Conservation (phyloP, 495 filamentous ascomycete species). For the Podospora comata region DNA sequence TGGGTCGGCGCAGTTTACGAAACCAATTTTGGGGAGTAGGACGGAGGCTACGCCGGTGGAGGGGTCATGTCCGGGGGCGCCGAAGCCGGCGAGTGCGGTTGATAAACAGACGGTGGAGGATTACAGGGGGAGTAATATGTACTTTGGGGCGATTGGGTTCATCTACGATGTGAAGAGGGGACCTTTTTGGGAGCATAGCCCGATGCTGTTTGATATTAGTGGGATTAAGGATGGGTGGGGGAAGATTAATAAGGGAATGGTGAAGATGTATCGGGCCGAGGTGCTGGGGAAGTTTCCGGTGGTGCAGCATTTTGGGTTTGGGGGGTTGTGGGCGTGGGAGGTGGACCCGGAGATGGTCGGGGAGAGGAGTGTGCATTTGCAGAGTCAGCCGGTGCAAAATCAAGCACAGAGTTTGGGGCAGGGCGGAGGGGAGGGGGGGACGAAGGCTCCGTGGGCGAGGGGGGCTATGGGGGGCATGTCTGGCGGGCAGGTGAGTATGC, state of each 20-base stretch:
- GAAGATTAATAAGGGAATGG: constrained; percentile 99
- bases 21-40: constrained; percentile 65
- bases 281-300: constrained; percentile 93
- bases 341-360: constrained; percentile 59
- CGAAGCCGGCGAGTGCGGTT: constrained; percentile 64
- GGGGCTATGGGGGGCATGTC: constrained; percentile 3
- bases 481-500: background rate
- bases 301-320: constrained; percentile 95
- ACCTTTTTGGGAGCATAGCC: constrained; percentile 98
- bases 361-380: constrained; percentile 51
- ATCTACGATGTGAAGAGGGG: constrained; percentile 97
- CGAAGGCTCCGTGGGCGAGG: constrained; percentile 29
- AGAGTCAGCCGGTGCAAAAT: constrained; percentile 49
- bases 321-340: constrained; percentile 81
- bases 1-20: constrained; percentile 82
- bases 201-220: constrained; percentile 90
- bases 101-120: constrained; percentile 63
- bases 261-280: constrained; percentile 95
- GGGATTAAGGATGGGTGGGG: constrained; percentile 89
- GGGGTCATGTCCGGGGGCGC: constrained; percentile 69
- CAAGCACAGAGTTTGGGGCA: background rate
- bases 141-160: constrained; percentile 98
- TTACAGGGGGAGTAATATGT: constrained; percentile 75
- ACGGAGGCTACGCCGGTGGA: constrained; percentile 64
- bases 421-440: background rate